Conservation (phyloP, 768 basidiomycete genomes). For the Cyathus striatus region DNA sequence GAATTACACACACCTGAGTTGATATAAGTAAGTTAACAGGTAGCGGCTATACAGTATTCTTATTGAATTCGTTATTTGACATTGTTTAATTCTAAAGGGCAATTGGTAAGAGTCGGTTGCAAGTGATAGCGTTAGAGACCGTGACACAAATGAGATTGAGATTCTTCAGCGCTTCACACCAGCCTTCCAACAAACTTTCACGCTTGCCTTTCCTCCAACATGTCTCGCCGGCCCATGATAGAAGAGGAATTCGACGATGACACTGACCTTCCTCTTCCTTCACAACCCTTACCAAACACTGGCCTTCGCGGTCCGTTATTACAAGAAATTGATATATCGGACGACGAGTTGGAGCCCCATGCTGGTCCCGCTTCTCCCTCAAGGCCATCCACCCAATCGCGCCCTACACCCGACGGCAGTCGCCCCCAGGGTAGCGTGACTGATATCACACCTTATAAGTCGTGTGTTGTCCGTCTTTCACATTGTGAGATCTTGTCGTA, state of each 20-base stretch:
- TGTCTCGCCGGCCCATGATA: slow-evolving; percentile 68
- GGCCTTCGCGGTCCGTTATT: slow-evolving; percentile 73
- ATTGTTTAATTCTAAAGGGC: too few species aligned
- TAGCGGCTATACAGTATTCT: too few species aligned
- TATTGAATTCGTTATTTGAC: too few species aligned
- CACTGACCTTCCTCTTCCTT: slow-evolving; percentile 82
- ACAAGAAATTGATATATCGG: slow-evolving; percentile 60
- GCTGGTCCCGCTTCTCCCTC: slow-evolving; percentile 57
- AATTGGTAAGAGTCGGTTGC: too few species aligned
- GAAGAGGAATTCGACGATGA: slow-evolving; percentile 92
- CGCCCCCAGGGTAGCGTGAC: slow-evolving; percentile 37
- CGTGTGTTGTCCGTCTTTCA: slow-evolving; percentile 38
- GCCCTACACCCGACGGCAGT: slow-evolving; percentile 8
- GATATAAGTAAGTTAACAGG: too few species aligned
- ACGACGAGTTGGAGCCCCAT: slow-evolving; percentile 43
- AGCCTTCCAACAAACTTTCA: too few species aligned
- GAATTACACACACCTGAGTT: too few species aligned
- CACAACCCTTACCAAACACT: slow-evolving; percentile 56
- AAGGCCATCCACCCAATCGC: slow-evolving; percentile 9
- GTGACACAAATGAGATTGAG: too few species aligned
- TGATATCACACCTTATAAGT: slow-evolving; percentile 82
- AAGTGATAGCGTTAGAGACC: too few species aligned
- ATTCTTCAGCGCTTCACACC: too few species aligned
- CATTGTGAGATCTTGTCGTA: background rate
- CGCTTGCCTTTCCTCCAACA: too few species aligned